phyloP scores from a whole-genome alignment of 805 yeast species.

The Metschnikowia baotianmanensis region DNA sequence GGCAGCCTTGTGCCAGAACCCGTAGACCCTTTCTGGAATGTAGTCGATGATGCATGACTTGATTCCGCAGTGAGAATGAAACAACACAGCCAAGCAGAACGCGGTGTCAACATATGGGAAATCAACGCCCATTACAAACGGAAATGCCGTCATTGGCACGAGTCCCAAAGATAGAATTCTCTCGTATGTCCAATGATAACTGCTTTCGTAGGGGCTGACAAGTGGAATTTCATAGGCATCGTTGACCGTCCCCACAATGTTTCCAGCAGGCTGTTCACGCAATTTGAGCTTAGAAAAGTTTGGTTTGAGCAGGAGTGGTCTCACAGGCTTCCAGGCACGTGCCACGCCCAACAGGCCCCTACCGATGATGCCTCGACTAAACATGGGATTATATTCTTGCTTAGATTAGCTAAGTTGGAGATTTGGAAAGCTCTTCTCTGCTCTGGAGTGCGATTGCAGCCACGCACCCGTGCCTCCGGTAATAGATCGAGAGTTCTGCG shows the following conservation, averaged over 20 bases:
- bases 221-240: slow-evolving; percentile 77
- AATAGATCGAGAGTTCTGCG: background rate
- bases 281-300: slow-evolving; percentile 49
- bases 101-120: slow-evolving; percentile 70
- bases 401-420: too few relatives aligned
- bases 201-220: slow-evolving; percentile 67
- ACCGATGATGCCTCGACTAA: slow-evolving; percentile 11
- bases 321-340: slow-evolving; percentile 2
- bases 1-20: slow-evolving; percentile 69
- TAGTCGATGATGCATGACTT: slow-evolving; percentile 91
- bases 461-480: slow-evolving; percentile 7
- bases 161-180: slow-evolving; percentile 64
- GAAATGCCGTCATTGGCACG: slow-evolving; percentile 73
- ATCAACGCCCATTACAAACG: slow-evolving; percentile 72
- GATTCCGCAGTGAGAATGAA: slow-evolving; percentile 84
- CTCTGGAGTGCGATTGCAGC: slow-evolving; percentile 8
- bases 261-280: slow-evolving; percentile 83
- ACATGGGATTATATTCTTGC: slow-evolving; percentile 7
- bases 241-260: slow-evolving; percentile 88
- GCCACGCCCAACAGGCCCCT: slow-evolving; percentile 11
- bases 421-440: slow-evolving; percentile 4
- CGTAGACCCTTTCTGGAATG: slow-evolving; percentile 84
- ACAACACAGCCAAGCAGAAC: slow-evolving; percentile 61
- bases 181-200: slow-evolving; percentile 93
- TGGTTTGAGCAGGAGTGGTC: slow-evolving; percentile 32